phyloP scores from a whole-genome alignment of 202 grass and related monocot genomes.

The Miscanthus sacchariflorus region DNA sequence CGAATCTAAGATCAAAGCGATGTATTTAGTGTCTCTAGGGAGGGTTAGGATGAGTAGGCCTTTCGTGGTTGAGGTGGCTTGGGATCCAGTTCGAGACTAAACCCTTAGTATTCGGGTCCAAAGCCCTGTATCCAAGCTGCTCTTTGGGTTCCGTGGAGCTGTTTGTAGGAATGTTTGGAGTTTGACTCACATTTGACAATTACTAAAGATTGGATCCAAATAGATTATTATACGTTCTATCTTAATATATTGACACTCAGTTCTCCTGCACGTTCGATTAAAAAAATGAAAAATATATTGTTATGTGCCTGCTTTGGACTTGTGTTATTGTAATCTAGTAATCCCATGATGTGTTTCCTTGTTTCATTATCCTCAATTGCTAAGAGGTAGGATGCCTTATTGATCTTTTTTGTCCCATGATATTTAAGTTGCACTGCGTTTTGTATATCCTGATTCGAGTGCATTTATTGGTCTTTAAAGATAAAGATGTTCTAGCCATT shows the following conservation, averaged over 20 bases:
- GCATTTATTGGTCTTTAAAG: not conserved
- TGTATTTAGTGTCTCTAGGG: too few species aligned
- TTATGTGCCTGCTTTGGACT: not conserved
- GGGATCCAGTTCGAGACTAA: not conserved
- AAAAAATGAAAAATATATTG: not conserved
- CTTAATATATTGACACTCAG: not conserved
- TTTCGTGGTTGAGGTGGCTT: not conserved
- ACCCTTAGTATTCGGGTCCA: not conserved
- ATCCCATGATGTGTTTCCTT: not conserved
- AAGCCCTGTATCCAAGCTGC: not conserved
- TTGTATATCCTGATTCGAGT: not conserved
- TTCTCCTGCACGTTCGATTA: too few species aligned
- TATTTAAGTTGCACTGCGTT: not conserved
- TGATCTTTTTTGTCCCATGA: not conserved
- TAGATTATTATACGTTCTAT: not conserved
- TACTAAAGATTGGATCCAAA: not conserved
- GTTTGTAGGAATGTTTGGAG: not conserved
- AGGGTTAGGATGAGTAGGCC: not conserved
- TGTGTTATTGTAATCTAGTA: not conserved
- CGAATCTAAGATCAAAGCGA: not conserved
- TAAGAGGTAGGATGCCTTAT: not conserved
- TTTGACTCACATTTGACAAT: not conserved
- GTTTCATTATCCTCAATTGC: not conserved
- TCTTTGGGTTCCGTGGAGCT: not conserved
- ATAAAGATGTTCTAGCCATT: slow-evolving; percentile 9